phyloP scores from a whole-genome alignment of 495 filamentous ascomycete genomes.

The Tuber borchii region DNA sequence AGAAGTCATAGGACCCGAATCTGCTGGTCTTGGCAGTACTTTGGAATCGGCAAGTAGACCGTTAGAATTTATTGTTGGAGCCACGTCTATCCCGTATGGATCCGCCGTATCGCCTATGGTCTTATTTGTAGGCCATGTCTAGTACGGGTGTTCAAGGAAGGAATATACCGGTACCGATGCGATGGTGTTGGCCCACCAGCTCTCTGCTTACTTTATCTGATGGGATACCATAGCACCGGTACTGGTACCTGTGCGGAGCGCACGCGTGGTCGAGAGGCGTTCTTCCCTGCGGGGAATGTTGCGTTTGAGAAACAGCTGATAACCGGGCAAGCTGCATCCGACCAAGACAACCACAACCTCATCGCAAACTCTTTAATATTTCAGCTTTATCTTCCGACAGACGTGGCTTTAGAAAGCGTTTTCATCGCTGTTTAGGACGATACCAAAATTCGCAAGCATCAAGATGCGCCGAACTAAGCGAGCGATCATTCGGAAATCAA shows the following conservation, averaged over 20 bases:
- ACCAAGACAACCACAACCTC: neutral
- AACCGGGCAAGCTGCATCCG: neutral
- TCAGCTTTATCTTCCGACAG: neutral
- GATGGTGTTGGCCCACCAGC: neutral
- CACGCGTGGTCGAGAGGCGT: neutral
- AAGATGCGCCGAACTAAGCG: neutral
- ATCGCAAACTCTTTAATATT: neutral
- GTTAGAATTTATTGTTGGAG: neutral
- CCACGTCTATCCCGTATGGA: neutral
- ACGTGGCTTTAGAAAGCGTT: neutral
- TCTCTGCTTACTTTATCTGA: neutral
- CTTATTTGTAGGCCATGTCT: neutral
- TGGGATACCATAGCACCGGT: neutral
- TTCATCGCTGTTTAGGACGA: neutral
- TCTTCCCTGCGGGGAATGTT: neutral
- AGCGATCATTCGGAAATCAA: neutral
- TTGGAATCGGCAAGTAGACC: neutral
- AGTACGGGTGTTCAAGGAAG: neutral
- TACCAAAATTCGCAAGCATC: neutral
- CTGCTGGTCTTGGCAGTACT: neutral
- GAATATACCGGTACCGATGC: neutral
- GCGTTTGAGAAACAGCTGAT: neutral
- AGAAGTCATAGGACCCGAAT: neutral
- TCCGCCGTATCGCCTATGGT: neutral
- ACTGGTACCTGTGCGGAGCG: neutral